Base-by-base conservation (phyloP, 2,329 filamentous ascomycete genomes). In the Cladophialophora psammophila region DNA sequence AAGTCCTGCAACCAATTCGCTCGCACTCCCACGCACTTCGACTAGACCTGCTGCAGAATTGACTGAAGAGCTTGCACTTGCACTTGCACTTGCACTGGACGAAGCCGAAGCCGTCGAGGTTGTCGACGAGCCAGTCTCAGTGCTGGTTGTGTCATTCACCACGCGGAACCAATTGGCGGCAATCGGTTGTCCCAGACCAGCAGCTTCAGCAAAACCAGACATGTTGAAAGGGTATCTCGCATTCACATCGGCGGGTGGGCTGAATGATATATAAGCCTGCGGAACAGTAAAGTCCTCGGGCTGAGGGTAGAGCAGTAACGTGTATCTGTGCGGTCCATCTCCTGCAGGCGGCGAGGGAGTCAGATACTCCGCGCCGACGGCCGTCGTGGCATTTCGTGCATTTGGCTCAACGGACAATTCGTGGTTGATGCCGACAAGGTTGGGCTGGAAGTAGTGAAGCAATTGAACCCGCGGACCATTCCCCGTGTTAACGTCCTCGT, bases 111-210 rank as follows among this genome's bases (percentile, higher is more conserved):
- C 26, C 8, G 20, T 40, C 15, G 52, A n/a, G 9, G 38, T 53
- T 40, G 34, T 7, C 3, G 52, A 8, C 15, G 52, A 15, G 57
- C 18, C 20, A 31, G 45, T 56, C 18, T 13, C 55, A 10, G 59
- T 36, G 10, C 45, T 50, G 10, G 58, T 60, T 38, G 35, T 60
- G 50, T 62, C 64, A 56, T 71, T 71, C 60, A 66, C 34, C 26
- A 75, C 70, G 48, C 78, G 78, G 56, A 82, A 78, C 70, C 76
- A 82, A 65, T 79, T 81, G 6, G 74, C 78, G 1, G 78, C 79
- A 35, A 80, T 38, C 0, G 77, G 74, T 1, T 68, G 60, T 5
- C 62, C 68, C 10, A 82, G 61, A 1, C 71, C 73, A 2, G 77
- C 72, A 2, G 76, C 78, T 0, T 66, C 56, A 2, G 77, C 71